Conservation (phyloP, 2,329 filamentous ascomycete genomes). For the Meredithiella fracta region DNA sequence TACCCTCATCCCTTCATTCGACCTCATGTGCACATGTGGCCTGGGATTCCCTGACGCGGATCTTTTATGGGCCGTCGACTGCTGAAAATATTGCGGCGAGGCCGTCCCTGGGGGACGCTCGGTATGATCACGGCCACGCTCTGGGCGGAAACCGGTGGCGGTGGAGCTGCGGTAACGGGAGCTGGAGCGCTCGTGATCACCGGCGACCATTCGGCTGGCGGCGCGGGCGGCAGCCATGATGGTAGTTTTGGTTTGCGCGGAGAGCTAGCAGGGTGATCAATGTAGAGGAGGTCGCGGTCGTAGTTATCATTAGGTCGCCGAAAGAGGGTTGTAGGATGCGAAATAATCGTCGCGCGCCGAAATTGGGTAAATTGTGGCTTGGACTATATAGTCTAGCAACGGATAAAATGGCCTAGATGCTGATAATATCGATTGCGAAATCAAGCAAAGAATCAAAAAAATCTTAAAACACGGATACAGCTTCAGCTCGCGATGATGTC, state of each 20-base stretch:
- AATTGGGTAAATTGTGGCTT: no score
- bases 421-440: no score
- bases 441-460: no score
- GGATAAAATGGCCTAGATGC: no score
- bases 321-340: no score
- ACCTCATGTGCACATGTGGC: constrained; percentile 19
- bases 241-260: not conserved
- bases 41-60: constrained; percentile 41
- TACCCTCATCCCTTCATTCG: constrained; percentile 28
- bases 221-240: constrained; percentile 14
- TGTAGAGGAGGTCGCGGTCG: no score
- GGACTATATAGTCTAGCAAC: no score
- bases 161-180: constrained; percentile 13
- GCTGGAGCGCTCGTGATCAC: constrained; percentile 9
- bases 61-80: constrained; percentile 33
- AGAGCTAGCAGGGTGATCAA: not conserved
- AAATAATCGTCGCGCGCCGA: not conserved
- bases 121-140: constrained; percentile 19
- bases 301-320: no score
- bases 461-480: no score
- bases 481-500: no score
- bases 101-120: constrained; percentile 20
- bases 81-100: constrained; percentile 19
- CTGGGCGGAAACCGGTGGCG: constrained; percentile 21
- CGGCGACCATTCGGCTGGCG: constrained; percentile 13